A percentile compares a stretch with the other conserved stretches of the same genome.
Conservation (phyloP, 345 rosid genomes). For the Toxicodendron radicans region DNA sequence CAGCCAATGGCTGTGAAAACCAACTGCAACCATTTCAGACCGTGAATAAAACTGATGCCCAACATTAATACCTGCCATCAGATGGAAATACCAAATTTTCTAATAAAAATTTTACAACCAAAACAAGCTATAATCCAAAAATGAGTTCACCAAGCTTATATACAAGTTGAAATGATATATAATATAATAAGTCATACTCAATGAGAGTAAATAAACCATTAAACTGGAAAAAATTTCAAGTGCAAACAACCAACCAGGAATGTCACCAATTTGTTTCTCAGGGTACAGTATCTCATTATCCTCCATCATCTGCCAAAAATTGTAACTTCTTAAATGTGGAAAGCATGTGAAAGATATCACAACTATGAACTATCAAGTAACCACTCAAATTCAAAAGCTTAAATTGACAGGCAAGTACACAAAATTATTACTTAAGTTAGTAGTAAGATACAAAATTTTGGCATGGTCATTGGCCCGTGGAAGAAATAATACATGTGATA, state of each 20-base stretch:
- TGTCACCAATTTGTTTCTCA: constrained; percentile 59
- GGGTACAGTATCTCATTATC: constrained; percentile 48
- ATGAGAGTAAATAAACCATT: background rate
- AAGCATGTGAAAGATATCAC: background rate
- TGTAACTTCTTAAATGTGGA: background rate
- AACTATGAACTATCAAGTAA: background rate
- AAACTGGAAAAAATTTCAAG: background rate
- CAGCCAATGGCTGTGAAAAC: constrained; percentile 92
- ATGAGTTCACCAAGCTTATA: background rate
- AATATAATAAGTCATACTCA: background rate
- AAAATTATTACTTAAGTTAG: too few species aligned
- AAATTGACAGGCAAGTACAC: background rate
- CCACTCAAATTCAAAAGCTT: background rate
- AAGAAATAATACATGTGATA: too few species aligned
- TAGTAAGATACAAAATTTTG: too few species aligned
- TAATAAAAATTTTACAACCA: background rate
- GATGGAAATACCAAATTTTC: background rate
- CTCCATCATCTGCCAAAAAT: constrained; percentile 51
- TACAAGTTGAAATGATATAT: background rate
- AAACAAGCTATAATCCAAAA: background rate
- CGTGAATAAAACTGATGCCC: constrained; percentile 91
- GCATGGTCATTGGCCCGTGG: too few species aligned
- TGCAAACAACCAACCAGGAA: constrained; percentile 63
- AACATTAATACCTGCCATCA: constrained; percentile 69
- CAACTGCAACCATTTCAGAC: constrained; percentile 90